phyloP scores from a whole-genome alignment of 1,284 basidiomycete genomes.

The Wallemia hederae region DNA sequence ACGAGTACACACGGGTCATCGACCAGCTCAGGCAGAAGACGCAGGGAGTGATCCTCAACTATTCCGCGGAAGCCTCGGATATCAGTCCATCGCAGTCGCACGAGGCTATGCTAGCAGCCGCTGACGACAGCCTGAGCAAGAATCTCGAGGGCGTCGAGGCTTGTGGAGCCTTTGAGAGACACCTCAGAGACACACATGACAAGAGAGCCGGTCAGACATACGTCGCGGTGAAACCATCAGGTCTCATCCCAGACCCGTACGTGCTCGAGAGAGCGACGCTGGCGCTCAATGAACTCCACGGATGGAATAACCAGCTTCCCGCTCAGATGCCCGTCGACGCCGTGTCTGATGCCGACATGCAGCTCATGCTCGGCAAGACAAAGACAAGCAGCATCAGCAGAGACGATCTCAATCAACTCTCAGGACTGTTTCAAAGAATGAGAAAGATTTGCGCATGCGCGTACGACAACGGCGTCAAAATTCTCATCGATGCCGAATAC shows the following conservation, averaged over 20 bases:
- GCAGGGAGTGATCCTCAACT: slow-evolving; percentile 10
- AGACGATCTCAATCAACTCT: slow-evolving; percentile 8
- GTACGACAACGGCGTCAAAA: slow-evolving; percentile 7
- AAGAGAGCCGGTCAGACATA: neutral
- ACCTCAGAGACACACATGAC: neutral
- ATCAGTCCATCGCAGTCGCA: slow-evolving; percentile 4
- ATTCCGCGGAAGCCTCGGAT: slow-evolving; percentile 10
- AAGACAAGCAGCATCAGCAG: slow-evolving; percentile 5
- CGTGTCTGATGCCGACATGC: slow-evolving; percentile 5
- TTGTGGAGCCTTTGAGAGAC: neutral
- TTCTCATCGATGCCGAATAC: slow-evolving; percentile 12
- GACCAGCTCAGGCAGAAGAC: slow-evolving; percentile 4
- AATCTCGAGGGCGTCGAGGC: slow-evolving; percentile 3
- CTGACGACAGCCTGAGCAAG: neutral
- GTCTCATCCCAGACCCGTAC: slow-evolving; percentile 9
- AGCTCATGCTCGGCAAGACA: neutral
- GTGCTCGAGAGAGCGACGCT: slow-evolving; percentile 9
- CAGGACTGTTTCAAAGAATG: slow-evolving; percentile 7
- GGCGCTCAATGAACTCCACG: slow-evolving; percentile 6
- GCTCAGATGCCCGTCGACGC: slow-evolving; percentile 1
- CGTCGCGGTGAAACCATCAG: slow-evolving; percentile 6
- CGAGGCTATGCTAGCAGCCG: neutral
- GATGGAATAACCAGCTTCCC: slow-evolving; percentile 2
- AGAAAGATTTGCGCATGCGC: slow-evolving; percentile 7
- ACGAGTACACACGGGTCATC: slow-evolving; percentile 7